A percentile compares a stretch with the other conserved stretches of the same genome.
These are phyloP conservation scores for Fonsecaea erecta DNA, from an alignment of 2,329 filamentous ascomycete species.

Conservation along the genomic window DNA sequence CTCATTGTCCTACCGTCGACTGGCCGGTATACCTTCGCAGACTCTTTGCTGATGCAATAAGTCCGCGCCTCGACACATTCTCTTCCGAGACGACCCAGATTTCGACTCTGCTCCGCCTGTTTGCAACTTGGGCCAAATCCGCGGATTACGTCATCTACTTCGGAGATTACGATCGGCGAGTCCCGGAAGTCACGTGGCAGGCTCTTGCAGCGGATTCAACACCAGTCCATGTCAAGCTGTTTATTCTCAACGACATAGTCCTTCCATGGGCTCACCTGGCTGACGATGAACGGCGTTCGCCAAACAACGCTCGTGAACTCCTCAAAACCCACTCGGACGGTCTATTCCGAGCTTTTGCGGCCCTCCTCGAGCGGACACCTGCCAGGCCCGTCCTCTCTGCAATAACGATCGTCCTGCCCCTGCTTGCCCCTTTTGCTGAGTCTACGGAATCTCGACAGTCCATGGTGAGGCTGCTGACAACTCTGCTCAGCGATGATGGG, in stretches of 20 bases:
- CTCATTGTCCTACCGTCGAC: conserved; percentile 69
- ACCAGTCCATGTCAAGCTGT: conserved; percentile 85
- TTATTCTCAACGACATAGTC: conserved; percentile 74
- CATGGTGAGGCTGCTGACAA: conserved; percentile 27
- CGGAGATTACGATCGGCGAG: conserved; percentile 60
- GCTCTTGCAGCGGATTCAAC: conserved; percentile 73
- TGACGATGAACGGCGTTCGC: conserved; percentile 65
- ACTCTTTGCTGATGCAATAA: conserved; percentile 76
- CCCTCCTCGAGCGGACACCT: conserved; percentile 62
- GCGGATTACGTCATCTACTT: conserved; percentile 72
- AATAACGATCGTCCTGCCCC: conserved; percentile 29
- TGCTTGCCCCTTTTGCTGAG: conserved; percentile 27
- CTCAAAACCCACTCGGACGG: conserved; percentile 40
- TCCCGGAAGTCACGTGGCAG: conserved; percentile 73
- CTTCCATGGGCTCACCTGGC: conserved; percentile 48
- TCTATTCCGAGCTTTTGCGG: conserved; percentile 77
- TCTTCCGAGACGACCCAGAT: conserved; percentile 86
- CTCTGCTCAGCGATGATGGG: conserved; percentile 51
- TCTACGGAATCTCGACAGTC: conserved; percentile 23
- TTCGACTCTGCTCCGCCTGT: conserved; percentile 78
- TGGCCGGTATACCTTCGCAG: conserved; percentile 73
- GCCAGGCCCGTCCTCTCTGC: conserved; percentile 31
- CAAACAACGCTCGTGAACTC: conserved; percentile 21
- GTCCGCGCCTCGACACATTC: conserved; percentile 76
- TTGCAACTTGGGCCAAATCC: conserved; percentile 78